Evolutionary conservation across 441 rosid species (phyloP), one percentile per base, ranked within the genome.

Genomic region (Aquilaria agallochum): DNA sequence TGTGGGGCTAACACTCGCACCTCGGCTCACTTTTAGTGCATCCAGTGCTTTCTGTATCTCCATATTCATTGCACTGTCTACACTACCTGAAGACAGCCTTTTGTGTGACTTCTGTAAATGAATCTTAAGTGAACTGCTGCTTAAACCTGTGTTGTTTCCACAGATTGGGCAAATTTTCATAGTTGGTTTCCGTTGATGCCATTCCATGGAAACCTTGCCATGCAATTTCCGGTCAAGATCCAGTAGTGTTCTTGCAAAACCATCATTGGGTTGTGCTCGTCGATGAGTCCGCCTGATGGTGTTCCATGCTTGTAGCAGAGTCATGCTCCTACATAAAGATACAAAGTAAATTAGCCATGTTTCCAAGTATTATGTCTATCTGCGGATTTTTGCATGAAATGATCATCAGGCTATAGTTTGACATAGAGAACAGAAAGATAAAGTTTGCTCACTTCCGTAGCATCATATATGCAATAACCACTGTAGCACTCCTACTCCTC

Each of bases 31-130:
- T 67, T 83, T 77, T 20, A 95, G 88, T 14, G 96, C 96, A 10
- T 85, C 90, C 68, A 95, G 68, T 59, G 93, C 96, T 74, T 92
- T 95, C 55, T 92, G 90, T 70, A 92, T 95, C 68, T 92, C 99
- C 96, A 90, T 85, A 27, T 78, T 89, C 97, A 95, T 95, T 56
- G 99, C 99, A 68, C 97, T 92, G 75, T 92, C 97, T 15, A 95
- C 99, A 34, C 99, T 92, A 59, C 97, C 97, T 8, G 98, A 89
- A 31, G 98, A 92, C 44, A 90, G 71, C 72, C 79, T 85, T 79
- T 78, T 89, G 75, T 95, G 99, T 45, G 87, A 71, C 65, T 95
- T 95, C 71, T 95, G 99, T 63, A 95, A 73, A 71, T 95, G 98
- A 55, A 92, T 91, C 74, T 95, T 90, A 6, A 95, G 83, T 1